Conservation (phyloP, 23 red algal genomes). For the Gracilariopsis chorda region DNA sequence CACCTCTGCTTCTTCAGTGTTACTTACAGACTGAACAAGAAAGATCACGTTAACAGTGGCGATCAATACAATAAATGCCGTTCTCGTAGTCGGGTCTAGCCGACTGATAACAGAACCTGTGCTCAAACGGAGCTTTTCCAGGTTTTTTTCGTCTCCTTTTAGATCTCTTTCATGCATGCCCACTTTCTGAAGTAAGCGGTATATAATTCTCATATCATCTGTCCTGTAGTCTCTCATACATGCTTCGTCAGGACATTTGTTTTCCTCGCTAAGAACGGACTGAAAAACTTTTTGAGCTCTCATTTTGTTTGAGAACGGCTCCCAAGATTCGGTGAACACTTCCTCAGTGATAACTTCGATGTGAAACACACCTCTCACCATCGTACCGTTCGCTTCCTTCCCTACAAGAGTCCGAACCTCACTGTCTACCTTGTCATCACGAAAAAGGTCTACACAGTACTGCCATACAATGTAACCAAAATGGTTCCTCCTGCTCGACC, state of each 20-base stretch:
- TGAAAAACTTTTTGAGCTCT: not conserved
- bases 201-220: not conserved
- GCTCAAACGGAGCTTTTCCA: not conserved
- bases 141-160: not conserved
- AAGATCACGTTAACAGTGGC: not conserved
- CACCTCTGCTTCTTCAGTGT: not conserved
- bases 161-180: not conserved
- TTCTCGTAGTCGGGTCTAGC: not conserved
- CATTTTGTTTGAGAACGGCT: not conserved
- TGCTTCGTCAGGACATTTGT: not conserved
- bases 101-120: not conserved
- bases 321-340: not conserved
- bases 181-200: not conserved
- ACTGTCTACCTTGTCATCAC: not conserved
- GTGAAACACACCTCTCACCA: not conserved
- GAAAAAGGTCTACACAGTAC: not conserved
- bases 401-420: not conserved
- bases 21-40: not conserved
- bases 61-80: not conserved
- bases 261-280: not conserved
- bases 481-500: not conserved
- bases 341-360: slow-evolving; percentile 10
- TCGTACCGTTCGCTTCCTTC: not conserved
- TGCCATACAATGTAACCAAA: slow-evolving; percentile 6
- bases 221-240: not conserved